Evolutionary conservation across 495 filamentous ascomycete genomes (phyloP), one percentile per base, ranked within the genome.

Genomic region (Hypomontagnella submonticulosa): DNA sequence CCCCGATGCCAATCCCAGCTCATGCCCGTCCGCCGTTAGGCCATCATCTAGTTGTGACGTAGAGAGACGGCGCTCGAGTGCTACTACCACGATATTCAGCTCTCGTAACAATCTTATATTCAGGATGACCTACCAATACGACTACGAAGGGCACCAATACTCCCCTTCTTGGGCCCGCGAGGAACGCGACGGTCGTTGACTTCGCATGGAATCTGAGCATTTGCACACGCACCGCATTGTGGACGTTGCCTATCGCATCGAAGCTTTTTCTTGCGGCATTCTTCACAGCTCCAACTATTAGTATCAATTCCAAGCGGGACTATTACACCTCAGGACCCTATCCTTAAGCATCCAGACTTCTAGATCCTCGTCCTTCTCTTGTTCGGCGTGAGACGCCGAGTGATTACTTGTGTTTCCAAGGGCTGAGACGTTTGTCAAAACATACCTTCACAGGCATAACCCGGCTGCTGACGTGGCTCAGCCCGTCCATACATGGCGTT

Each of bases 101-200:
- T 57, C 44, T 30, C 4, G 37, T 2, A 7, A 19, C 33, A 23
- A 32, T 43, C 5, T 50, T 1, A 40, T 38, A 0, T 46, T 7
- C 36, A 49, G 23, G 13, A 38, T 40, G 13, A 71, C 78, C 37
- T 62, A 82, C 82, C 78, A 42, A 85, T 80, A 20, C 80, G 75
- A 38, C 73, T 79, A 49, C 79, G 74, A 37, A 84, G 73, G 0
- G 80, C 80, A 32, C 83, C 80, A 51, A 85, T 72, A 48, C 85
- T 79, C 12, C 84, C 83, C 50, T 82, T 85, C 54, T 84, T 82
- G 0, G 84, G 84, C 0, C 84, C 83, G 6, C 84, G 71, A 20
- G 77, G 74, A 18, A 76, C 72, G 10, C 81, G 80, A 15, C 75
- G 71, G 32, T 79, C 79, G 67, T 75, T 82, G 30, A 83, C 75